Percentiles rank a stretch among this genome's conserved stretches.
phyloP scores from a whole-genome alignment of 208 protist species.

The Spongospora subterranea region DNA sequence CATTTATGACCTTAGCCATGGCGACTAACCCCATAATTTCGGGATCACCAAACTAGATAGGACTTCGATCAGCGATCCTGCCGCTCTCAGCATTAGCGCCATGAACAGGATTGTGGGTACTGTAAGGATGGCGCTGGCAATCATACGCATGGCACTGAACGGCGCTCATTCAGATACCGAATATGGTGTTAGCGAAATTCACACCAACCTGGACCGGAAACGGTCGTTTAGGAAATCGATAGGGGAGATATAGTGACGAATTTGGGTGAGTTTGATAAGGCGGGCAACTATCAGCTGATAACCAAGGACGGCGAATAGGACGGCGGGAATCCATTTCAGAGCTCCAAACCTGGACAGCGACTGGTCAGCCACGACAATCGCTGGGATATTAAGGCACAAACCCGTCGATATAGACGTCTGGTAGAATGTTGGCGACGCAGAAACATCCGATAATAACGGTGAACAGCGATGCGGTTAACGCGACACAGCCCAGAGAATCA shows the following conservation, averaged over 20 bases:
- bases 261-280: background rate
- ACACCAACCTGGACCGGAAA: background rate
- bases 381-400: background rate
- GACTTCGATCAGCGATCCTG: background rate
- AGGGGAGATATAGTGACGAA: background rate
- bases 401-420: conserved; percentile 24
- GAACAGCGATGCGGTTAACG: background rate
- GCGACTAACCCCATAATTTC: background rate
- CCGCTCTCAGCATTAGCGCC: background rate
- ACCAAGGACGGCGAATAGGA: conserved; percentile 31
- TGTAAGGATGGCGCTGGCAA: background rate
- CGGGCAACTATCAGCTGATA: background rate
- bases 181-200: background rate
- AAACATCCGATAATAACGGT: background rate
- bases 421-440: background rate
- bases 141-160: background rate
- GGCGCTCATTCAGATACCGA: background rate
- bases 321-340: background rate
- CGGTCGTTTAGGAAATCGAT: conserved; percentile 51
- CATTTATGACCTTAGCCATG: background rate
- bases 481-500: no score
- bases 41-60: background rate
- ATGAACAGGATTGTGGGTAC: background rate
- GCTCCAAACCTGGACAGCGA: background rate
- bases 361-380: background rate